phyloP scores from a whole-genome alignment of 345 rosid species.

The Lumnitzera littorea region DNA sequence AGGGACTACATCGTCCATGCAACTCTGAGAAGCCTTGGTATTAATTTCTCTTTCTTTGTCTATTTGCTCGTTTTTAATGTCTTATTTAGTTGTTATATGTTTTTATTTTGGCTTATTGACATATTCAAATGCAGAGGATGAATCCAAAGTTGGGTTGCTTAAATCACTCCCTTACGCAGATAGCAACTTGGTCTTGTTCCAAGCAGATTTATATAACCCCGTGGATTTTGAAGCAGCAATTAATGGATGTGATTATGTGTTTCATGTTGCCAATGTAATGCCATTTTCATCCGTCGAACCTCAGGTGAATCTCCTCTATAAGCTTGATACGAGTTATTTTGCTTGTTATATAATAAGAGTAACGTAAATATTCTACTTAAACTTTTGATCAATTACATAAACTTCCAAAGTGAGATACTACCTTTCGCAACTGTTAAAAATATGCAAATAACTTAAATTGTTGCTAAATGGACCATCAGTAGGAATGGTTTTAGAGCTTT shows the following conservation, averaged over 20 bases:
- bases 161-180: constrained; percentile 22
- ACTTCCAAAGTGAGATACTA: too few relatives aligned
- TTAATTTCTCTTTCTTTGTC: too few relatives aligned
- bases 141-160: constrained; percentile 18
- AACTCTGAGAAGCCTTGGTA: constrained; percentile 28
- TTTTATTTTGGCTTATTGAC: background rate
- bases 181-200: constrained; percentile 15
- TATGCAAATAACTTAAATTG: too few relatives aligned
- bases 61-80: background rate
- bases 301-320: constrained; percentile 7
- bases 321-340: background rate
- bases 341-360: too few relatives aligned
- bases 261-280: constrained; percentile 25
- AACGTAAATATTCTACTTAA: too few relatives aligned
- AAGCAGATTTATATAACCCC: constrained; percentile 23
- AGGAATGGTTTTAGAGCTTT: too few relatives aligned
- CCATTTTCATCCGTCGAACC: background rate
- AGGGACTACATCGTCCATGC: constrained; percentile 33
- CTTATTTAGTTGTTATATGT: background rate
- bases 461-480: too few relatives aligned
- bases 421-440: too few relatives aligned
- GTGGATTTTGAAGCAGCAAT: constrained; percentile 19
- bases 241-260: constrained; percentile 20
- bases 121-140: constrained; percentile 12
- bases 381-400: too few relatives aligned